A percentile compares a stretch with the other conserved stretches of the same genome.
phyloP scores from a whole-genome alignment of 805 yeast genomes.

The Vanderwaltozyma verrucispora region DNA sequence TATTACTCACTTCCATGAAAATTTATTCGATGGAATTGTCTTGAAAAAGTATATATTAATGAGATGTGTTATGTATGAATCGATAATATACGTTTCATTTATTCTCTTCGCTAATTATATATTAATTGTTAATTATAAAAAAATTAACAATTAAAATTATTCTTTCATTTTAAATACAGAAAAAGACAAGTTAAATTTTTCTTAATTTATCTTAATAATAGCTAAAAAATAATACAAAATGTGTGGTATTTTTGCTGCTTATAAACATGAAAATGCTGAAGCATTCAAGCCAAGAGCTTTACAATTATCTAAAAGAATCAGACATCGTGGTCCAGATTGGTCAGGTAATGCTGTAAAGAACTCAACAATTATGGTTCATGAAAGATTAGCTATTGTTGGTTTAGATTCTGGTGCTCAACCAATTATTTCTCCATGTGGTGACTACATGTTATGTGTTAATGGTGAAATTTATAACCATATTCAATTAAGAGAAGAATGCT shows the following conservation, averaged over 20 bases:
- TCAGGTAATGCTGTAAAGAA: constrained; percentile 76
- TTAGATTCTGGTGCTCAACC: constrained; percentile 98
- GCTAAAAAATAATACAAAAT: constrained; percentile 32
- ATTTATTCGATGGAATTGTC: no score
- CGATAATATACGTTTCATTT: no score
- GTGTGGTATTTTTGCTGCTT: constrained; percentile 99
- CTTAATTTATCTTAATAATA: no score
- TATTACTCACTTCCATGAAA: no score
- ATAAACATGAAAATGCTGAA: constrained; percentile 68
- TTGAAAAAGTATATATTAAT: no score
- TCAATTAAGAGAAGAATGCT: constrained; percentile 64
- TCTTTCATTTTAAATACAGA: no score
- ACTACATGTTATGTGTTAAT: constrained; percentile 74
- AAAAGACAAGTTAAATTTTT: no score
- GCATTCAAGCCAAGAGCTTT: constrained; percentile 80
- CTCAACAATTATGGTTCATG: constrained; percentile 81
- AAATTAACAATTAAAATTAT: no score
- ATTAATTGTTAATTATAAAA: no score
- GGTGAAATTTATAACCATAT: constrained; percentile 99
- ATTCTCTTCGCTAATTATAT: no score
- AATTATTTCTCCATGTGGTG: constrained; percentile 67
- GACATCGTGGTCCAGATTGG: constrained; percentile 99
- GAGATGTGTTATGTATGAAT: no score
- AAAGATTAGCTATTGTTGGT: constrained; percentile 96
- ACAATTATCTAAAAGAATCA: constrained; percentile 80